Percentiles rank a stretch among this genome's conserved stretches.
phyloP scores from a whole-genome alignment of 108 stramenopile species.

The Phaeodactylum tricornutum region DNA sequence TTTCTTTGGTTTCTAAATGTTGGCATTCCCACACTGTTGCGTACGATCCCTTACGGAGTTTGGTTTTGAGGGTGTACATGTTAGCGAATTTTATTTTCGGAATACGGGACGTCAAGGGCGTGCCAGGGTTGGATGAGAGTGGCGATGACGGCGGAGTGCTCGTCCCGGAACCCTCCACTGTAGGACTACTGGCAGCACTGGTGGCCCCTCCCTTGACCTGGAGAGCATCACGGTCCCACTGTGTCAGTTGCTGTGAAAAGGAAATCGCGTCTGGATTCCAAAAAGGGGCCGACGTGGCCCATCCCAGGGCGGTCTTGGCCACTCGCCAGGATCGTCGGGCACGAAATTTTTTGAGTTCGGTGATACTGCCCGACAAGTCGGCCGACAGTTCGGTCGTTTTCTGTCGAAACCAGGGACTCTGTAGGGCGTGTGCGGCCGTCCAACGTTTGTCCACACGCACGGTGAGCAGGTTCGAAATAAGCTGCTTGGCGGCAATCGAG shows the following conservation, averaged over 20 bases:
- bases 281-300: slow-evolving; percentile 21
- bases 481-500: slow-evolving; percentile 62
- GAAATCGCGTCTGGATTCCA: slow-evolving; percentile 28
- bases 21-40: slow-evolving; percentile 48
- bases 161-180: slow-evolving; percentile 6
- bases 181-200: not conserved
- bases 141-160: not conserved
- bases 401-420: slow-evolving; percentile 51
- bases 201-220: not conserved
- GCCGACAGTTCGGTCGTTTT: slow-evolving; percentile 20
- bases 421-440: slow-evolving; percentile 41
- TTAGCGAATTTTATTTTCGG: slow-evolving; percentile 27
- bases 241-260: slow-evolving; percentile 11
- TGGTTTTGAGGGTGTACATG: slow-evolving; percentile 37
- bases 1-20: slow-evolving; percentile 16
- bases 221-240: not conserved
- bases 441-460: slow-evolving; percentile 59
- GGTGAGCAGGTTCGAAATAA: slow-evolving; percentile 62
- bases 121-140: not conserved
- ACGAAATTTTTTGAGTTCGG: slow-evolving; percentile 62
- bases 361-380: slow-evolving; percentile 41
- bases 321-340: slow-evolving; percentile 57
- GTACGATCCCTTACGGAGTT: slow-evolving; percentile 41
- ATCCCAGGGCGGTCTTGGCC: slow-evolving; percentile 38
- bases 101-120: not conserved